phyloP scores from a whole-genome alignment of 2,329 filamentous ascomycete genomes.

The Botrytis byssoidea region DNA sequence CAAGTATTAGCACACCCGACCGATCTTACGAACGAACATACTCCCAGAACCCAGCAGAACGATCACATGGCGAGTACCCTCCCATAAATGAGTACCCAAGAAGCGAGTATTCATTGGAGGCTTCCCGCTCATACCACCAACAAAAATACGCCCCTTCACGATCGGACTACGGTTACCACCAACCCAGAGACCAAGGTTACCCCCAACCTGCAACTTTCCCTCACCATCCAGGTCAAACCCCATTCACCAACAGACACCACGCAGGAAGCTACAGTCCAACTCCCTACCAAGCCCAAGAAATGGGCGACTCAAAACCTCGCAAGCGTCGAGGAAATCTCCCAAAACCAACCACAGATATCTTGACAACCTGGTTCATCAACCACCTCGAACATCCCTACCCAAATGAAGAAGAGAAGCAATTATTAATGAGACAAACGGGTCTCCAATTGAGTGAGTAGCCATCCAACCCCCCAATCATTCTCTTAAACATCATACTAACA shows the following conservation, averaged over 20 bases:
- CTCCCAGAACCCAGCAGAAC: background rate
- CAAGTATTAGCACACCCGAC: background rate
- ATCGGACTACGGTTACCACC: constrained; percentile 21
- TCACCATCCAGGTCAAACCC: constrained; percentile 29
- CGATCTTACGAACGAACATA: constrained; percentile 3
- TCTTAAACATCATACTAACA: constrained; percentile 5
- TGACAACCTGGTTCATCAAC: constrained; percentile 76
- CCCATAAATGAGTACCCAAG: background rate
- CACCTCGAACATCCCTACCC: constrained; percentile 82
- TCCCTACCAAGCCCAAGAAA: constrained; percentile 21
- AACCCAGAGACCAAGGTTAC: constrained; percentile 15
- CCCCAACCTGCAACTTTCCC: background rate
- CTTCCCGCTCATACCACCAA: background rate
- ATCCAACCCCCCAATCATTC: background rate
- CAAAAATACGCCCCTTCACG: constrained; percentile 8
- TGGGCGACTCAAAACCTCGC: constrained; percentile 37
- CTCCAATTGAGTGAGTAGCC: constrained; percentile 70
- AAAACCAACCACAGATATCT: constrained; percentile 82
- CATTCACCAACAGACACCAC: constrained; percentile 28
- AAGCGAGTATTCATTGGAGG: constrained; percentile 18
- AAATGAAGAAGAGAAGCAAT: constrained; percentile 82
- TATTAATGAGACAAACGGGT: constrained; percentile 72
- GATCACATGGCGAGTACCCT: background rate
- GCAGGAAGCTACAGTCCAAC: background rate
- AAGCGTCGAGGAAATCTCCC: constrained; percentile 81